A percentile compares a stretch with the other conserved stretches of the same genome.
phyloP scores from a whole-genome alignment of 1,139 yeast species.

The Ashbya aceris region DNA sequence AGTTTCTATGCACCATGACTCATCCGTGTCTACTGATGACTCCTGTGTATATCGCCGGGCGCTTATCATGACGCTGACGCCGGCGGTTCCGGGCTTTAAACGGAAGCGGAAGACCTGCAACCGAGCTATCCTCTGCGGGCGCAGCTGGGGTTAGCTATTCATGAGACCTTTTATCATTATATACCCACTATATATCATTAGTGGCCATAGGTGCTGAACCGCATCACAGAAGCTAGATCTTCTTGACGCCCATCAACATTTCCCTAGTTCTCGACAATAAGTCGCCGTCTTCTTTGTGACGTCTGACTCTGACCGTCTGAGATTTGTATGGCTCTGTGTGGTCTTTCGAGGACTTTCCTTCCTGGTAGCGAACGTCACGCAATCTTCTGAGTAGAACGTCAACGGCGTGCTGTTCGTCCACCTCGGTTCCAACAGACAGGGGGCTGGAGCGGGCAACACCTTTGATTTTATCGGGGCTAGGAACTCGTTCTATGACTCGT shows the following conservation, averaged over 20 bases:
- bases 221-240: background rate
- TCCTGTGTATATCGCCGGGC: too few species aligned
- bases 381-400: constrained; percentile 21
- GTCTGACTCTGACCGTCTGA: too few species aligned
- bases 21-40: too few species aligned
- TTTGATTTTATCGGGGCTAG: background rate
- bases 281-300: constrained; percentile 1
- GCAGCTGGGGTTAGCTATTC: too few species aligned
- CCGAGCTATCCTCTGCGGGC: too few species aligned
- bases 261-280: constrained; percentile 1
- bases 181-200: too few species aligned
- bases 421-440: constrained; percentile 12
- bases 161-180: too few species aligned
- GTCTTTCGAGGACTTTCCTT: background rate
- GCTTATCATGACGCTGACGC: too few species aligned
- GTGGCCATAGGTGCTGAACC: too few species aligned
- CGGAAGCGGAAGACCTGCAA: too few species aligned
- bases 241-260: constrained; percentile 2
- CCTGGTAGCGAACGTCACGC: constrained; percentile 15
- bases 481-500: constrained; percentile 39
- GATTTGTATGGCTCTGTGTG: background rate
- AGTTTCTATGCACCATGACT: too few species aligned
- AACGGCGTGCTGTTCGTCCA: constrained; percentile 16
- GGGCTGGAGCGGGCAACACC: constrained; percentile 12
- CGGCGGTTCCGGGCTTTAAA: too few species aligned